Evolutionary conservation across 371 early-diverging fungal genomes (phyloP).

Genomic region (Lichtheimia hyalospora): DNA sequence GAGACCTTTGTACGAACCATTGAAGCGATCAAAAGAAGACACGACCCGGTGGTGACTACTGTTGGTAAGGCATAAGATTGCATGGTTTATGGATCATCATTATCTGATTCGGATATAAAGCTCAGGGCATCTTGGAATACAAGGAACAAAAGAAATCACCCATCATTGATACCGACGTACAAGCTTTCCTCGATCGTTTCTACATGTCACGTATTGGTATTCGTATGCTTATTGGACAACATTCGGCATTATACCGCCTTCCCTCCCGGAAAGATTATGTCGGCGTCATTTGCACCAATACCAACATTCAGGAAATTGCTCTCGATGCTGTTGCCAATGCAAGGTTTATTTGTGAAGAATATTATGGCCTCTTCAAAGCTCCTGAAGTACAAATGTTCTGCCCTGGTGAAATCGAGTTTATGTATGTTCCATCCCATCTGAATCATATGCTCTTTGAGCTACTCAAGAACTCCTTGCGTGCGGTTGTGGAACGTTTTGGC

Average conservation of each 20-base stretch:
- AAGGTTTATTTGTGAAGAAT: constrained; percentile 88
- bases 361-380: constrained; percentile 83
- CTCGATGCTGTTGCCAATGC: constrained; percentile 93
- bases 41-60: constrained; percentile 93
- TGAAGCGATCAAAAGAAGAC: constrained; percentile 88
- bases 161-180: constrained; percentile 79
- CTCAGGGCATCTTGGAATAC: constrained; percentile 93
- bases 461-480: constrained; percentile 93
- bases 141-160: constrained; percentile 68
- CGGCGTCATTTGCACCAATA: constrained; percentile 93
- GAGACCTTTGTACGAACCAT: constrained; percentile 81
- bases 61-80: constrained; percentile 51
- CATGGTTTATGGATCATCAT: background rate
- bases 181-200: constrained; percentile 95
- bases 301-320: constrained; percentile 76
- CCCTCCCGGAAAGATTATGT: constrained; percentile 76
- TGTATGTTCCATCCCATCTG: constrained; percentile 95
- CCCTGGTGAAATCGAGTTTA: constrained; percentile 87
- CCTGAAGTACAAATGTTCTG: constrained; percentile 83
- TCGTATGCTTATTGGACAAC: constrained; percentile 93
- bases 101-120: constrained; percentile 28
- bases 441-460: constrained; percentile 98
- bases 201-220: constrained; percentile 98
- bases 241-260: constrained; percentile 70
- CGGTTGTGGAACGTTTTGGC: constrained; percentile 91